These are phyloP conservation scores for Torulaspora pretoriensis DNA, from an alignment of 1,139 yeast species.

Conservation along the genomic window DNA sequence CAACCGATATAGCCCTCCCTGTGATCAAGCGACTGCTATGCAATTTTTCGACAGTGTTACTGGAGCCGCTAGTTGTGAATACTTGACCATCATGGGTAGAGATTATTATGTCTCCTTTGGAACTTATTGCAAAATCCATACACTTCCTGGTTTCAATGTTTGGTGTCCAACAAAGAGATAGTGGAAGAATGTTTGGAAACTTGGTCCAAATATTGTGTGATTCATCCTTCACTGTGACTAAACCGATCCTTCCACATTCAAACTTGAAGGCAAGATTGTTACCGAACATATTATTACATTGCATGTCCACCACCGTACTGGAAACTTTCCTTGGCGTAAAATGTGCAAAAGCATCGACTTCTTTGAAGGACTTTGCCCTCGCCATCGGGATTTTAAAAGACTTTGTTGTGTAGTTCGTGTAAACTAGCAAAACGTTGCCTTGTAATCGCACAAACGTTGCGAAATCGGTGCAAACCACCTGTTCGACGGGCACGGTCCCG, in stretches of 20 bases:
- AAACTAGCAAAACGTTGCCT: conserved; percentile 59
- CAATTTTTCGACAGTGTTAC: conserved; percentile 19
- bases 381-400: conserved; percentile 44
- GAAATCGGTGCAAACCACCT: conserved; percentile 63
- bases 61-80: conserved; percentile 36
- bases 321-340: conserved; percentile 28
- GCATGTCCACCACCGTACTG: conserved; percentile 27
- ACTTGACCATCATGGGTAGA: conserved; percentile 68
- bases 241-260: conserved; percentile 33
- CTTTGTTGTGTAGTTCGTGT: conserved; percentile 54
- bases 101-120: conserved; percentile 64
- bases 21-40: conserved; percentile 27
- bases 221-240: conserved; percentile 22
- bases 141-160: conserved; percentile 30
- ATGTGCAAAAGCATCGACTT: conserved; percentile 28
- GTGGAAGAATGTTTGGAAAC: conserved; percentile 27
- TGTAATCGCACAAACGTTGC: conserved; percentile 65
- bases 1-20: conserved; percentile 44
- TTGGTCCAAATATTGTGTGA: conserved; percentile 26
- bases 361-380: conserved; percentile 17
- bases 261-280: conserved; percentile 31
- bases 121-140: conserved; percentile 62
- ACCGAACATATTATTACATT: conserved; percentile 32
- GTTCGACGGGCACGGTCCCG: conserved; percentile 41
- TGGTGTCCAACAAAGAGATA: conserved; percentile 37